Evolutionary conservation across 73 alveolate species (phyloP), one percentile per base, ranked within the genome.

Genomic region (Paramecium pentaurelia): DNA sequence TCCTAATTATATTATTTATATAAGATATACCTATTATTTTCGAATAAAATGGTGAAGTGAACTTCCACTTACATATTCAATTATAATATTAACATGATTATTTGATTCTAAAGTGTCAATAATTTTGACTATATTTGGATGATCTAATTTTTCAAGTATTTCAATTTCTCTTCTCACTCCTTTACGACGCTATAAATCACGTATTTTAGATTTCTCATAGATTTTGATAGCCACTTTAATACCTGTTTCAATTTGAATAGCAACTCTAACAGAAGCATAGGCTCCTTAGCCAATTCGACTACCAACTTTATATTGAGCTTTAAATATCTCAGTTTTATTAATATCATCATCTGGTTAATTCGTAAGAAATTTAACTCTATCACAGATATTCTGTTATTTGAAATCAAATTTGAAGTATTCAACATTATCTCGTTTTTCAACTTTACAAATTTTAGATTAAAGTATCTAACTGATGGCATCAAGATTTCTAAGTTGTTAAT

Each of bases 1-100:
- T 64, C 84, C 84, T 64, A 11, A 14, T 27, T 64, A 64, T n/a
- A 75, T 30, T 12, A 75, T 38, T 22, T 3, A 75, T 30, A 75
- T 16, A 68, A 22, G 8, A 68, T 2, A 42, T 75, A 75, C 88
- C 7, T 97, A 95, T 68, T 95, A 87, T n/a, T 92, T 86, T 54
- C 93, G 93, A 18, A 96, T 60, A 58, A 92, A 95, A 54, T 94
- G 95, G 54, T 96, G 98, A 9, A 96, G 92, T 9, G 99, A 97
- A 32, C 94, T 94, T 38, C 99, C 99, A 28, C 96, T 94, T 6
- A 98, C 97, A 75, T 97, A 96, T 77, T 98, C 99, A 97, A 98
- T 85, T 37, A 98, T 96, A 5, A 98, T 87, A 80, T 94, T 92
- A 20, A 97, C 96, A 59, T 96, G 93, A 40, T 93, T 95, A 22